Base-by-base conservation (phyloP, 768 basidiomycete species). In the Hirschioporus abietinus region DNA sequence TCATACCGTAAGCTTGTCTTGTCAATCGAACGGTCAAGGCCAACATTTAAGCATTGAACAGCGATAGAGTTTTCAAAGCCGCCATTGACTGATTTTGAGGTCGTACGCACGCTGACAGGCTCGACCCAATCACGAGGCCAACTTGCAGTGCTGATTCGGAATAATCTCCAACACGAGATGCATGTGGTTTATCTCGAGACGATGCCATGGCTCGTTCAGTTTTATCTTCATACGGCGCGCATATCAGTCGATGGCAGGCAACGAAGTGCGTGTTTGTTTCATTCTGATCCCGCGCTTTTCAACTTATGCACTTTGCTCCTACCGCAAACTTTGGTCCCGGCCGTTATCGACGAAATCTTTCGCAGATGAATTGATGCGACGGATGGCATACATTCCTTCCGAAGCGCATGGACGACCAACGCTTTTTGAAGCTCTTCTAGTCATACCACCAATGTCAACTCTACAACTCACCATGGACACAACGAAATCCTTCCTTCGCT, bases 171-270 rank as follows among this genome's bases (percentile, higher is more conserved):
- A 23, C 73, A 76, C 6, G 69, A 80, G 0, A 70, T 86, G 24
- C 75, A 79, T 23, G 81, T 89, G 0, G 75, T 89, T 9, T 97
- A 96, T 76, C 83, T 95, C 59, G 97, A 99, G 77, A 91, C 91
- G 0, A 89, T 96, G 84, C 97, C 96, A 4, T 96, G 95, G 88
- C 88, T 95, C 72, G 81, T 98, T 42, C 90, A 93, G 66, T 88
- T 93, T 62, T 95, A 91, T 79, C 79, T 96, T 69, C 91, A 94
- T 76, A 95, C 95, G 7, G 77, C 96, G 64, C 75, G 78, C 23
- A 77, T 87, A 0, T 74, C 77, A 25, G 74, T 87, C 15, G 77
- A 86, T 63, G 86, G 84, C 7, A 71, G 74, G 12, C 64, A 74
- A 24, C 79, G 81, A 68, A 80, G 88, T 87, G 68, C 61, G 84